Percentiles rank a stretch among this genome's conserved stretches.
phyloP scores from a whole-genome alignment of 1,139 yeast genomes.

The Hanseniaspora sp. region DNA sequence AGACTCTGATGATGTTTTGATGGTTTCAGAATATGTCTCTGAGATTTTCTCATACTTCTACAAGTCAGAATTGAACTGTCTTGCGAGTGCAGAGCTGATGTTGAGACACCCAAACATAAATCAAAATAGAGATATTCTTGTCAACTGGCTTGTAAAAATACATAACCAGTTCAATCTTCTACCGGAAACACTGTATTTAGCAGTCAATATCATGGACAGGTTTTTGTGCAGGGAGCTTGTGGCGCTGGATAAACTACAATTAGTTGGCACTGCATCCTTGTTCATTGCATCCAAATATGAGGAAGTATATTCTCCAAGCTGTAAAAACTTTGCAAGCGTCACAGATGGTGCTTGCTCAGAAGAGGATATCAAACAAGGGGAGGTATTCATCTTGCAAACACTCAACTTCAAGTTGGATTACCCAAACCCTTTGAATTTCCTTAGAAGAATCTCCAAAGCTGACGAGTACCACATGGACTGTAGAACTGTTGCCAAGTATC shows the following conservation, averaged over 20 bases:
- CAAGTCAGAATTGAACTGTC: conserved; percentile 59
- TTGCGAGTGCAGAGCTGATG: conserved; percentile 69
- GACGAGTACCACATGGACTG: conserved; percentile 90
- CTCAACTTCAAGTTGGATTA: conserved; percentile 71
- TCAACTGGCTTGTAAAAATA: conserved; percentile 92
- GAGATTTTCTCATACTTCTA: conserved; percentile 77
- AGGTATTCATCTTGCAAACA: conserved; percentile 65
- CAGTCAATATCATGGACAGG: conserved; percentile 84
- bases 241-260: conserved; percentile 72
- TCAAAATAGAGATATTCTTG: conserved; percentile 75
- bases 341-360: conserved; percentile 70
- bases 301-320: conserved; percentile 86
- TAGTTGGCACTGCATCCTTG: conserved; percentile 79
- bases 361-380: conserved; percentile 80
- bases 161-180: conserved; percentile 75
- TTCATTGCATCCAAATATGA: conserved; percentile 93
- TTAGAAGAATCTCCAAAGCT: conserved; percentile 86
- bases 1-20: conserved; percentile 81
- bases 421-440: conserved; percentile 89
- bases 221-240: conserved; percentile 62
- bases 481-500: conserved; percentile 82
- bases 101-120: conserved; percentile 64
- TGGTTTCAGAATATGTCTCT: conserved; percentile 87
- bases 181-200: conserved; percentile 83
- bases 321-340: conserved; percentile 76